A percentile compares a stretch with the other conserved stretches of the same genome.
phyloP scores from a whole-genome alignment of 1,139 yeast species.

The Yamadazyma spencermartinsiae region DNA sequence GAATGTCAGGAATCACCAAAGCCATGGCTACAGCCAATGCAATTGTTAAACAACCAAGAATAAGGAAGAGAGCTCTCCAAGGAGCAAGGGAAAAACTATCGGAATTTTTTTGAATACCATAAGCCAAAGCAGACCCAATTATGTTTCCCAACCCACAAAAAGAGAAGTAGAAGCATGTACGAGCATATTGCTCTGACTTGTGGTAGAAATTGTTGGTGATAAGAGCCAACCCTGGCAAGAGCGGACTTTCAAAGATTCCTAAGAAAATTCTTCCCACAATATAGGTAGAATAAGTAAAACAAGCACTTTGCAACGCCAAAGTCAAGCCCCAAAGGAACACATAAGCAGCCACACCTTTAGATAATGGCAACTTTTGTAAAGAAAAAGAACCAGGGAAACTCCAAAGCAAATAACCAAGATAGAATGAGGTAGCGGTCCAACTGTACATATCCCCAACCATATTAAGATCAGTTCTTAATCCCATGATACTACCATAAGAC shows the following conservation, averaged over 20 bases:
- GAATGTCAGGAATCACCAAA: slow-evolving; percentile 39
- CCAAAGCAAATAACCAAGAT: slow-evolving; percentile 50
- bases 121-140: slow-evolving; percentile 29
- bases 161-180: slow-evolving; percentile 27
- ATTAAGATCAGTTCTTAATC: slow-evolving; percentile 22
- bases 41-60: slow-evolving; percentile 41
- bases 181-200: slow-evolving; percentile 30
- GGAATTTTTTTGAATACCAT: slow-evolving; percentile 31
- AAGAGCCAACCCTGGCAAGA: slow-evolving; percentile 32
- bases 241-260: slow-evolving; percentile 37
- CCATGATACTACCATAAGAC: slow-evolving; percentile 32
- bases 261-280: slow-evolving; percentile 47
- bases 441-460: slow-evolving; percentile 24
- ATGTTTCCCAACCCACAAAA: slow-evolving; percentile 32
- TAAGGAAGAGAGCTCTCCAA: slow-evolving; percentile 37
- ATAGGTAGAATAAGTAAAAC: slow-evolving; percentile 41
- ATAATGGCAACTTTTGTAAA: slow-evolving; percentile 53
- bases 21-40: slow-evolving; percentile 23
- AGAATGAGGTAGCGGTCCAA: slow-evolving; percentile 62
- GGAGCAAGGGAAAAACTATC: slow-evolving; percentile 22
- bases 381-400: slow-evolving; percentile 54
- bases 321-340: slow-evolving; percentile 53
- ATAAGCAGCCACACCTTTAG: slow-evolving; percentile 45
- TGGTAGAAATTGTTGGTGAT: slow-evolving; percentile 23
- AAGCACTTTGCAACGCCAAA: slow-evolving; percentile 49